Evolutionary conservation across 2,329 filamentous ascomycete genomes (phyloP).

Genomic region (Decorospora gaudefroyi): DNA sequence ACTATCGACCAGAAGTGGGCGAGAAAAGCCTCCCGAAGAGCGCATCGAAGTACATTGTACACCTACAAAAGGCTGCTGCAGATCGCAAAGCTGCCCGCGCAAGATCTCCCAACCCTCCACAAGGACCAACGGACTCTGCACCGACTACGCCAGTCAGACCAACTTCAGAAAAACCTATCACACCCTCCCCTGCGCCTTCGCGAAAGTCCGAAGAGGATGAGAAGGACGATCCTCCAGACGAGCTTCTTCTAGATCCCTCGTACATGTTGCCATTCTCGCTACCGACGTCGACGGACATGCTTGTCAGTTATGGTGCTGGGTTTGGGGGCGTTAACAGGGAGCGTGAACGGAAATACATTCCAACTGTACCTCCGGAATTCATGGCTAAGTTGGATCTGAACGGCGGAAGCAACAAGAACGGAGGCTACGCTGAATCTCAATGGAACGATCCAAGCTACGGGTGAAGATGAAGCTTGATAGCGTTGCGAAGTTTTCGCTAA

Average conservation of each 20-base stretch:
- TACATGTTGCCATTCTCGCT: conserved; percentile 94
- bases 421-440: conserved; percentile 35
- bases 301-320: conserved; percentile 90
- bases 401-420: conserved; percentile 45
- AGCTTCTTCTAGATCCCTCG: conserved; percentile 83
- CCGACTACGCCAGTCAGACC: conserved; percentile 42
- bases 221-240: conserved; percentile 71
- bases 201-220: conserved; percentile 57
- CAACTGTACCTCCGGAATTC: conserved; percentile 92
- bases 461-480: conserved; percentile 25
- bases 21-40: conserved; percentile 90
- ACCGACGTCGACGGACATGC: conserved; percentile 95
- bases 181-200: conserved; percentile 42
- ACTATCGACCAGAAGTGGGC: conserved; percentile 92
- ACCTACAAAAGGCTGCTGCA: conserved; percentile 75
- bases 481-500: conserved; percentile 9
- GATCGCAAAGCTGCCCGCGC: conserved; percentile 48
- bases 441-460: conserved; percentile 45
- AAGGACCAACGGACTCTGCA: conserved; percentile 38
- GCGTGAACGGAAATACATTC: conserved; percentile 91
- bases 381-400: conserved; percentile 77
- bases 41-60: conserved; percentile 81
- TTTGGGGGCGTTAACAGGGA: conserved; percentile 92
- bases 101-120: conserved; percentile 43
- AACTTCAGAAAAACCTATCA: conserved; percentile 27